phyloP scores from a whole-genome alignment of 1,139 yeast species.

The Diutina sp. region DNA sequence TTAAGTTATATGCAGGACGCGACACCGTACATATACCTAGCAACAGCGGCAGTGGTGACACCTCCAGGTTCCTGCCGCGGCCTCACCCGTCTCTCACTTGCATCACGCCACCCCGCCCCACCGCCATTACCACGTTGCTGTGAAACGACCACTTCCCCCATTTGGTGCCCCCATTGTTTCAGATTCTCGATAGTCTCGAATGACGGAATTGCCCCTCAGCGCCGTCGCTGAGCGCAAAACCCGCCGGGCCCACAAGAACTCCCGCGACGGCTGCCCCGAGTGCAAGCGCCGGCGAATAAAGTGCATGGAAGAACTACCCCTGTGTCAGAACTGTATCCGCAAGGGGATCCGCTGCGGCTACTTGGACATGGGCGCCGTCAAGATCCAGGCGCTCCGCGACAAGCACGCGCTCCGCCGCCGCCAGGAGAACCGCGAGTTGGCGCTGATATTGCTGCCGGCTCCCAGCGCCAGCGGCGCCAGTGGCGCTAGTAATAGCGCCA shows the following conservation, averaged over 20 bases:
- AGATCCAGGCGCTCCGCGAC: slow-evolving; percentile 18
- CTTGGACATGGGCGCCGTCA: slow-evolving; percentile 27
- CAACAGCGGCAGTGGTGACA: background rate
- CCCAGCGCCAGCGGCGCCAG: background rate
- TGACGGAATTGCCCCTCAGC: background rate
- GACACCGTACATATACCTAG: background rate
- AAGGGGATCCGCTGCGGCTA: slow-evolving; percentile 30
- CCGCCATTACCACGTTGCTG: background rate
- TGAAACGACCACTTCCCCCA: background rate
- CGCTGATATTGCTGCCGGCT: background rate
- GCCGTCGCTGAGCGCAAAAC: slow-evolving; percentile 19
- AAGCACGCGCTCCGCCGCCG: slow-evolving; percentile 13
- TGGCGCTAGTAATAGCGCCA: background rate
- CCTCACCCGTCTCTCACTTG: background rate
- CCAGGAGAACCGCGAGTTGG: background rate
- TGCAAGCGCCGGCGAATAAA: slow-evolving; percentile 32
- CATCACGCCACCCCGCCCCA: background rate
- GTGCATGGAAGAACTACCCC: slow-evolving; percentile 32
- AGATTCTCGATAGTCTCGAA: background rate
- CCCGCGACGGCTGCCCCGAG: slow-evolving; percentile 35
- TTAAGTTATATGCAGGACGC: background rate
- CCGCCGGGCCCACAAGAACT: slow-evolving; percentile 32
- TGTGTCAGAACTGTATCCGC: slow-evolving; percentile 26
- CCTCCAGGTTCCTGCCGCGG: background rate
- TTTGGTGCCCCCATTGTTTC: background rate